Percentiles rank a stretch among this genome's conserved stretches.
These are phyloP conservation scores for Sphagnum magellanicum DNA, from an alignment of 228 moss, liverwort and hornwort genomes.

Conservation along the genomic window DNA sequence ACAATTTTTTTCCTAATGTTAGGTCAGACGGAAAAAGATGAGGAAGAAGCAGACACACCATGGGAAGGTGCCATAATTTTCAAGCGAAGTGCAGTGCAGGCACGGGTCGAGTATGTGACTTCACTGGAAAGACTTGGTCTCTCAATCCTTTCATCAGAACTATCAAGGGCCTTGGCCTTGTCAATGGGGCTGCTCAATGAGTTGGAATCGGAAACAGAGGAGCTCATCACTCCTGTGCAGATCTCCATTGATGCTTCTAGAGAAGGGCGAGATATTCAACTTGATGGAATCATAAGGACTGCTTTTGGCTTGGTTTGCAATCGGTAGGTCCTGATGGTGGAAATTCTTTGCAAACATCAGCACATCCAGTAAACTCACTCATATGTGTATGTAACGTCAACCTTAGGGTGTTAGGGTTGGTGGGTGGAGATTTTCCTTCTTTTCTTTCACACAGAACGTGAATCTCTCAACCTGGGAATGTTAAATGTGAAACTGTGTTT, in stretches of 20 bases:
- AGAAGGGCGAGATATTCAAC: conserved; percentile 60
- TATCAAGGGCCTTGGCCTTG: conserved; percentile 38
- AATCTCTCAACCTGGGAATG: not conserved
- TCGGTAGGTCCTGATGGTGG: conserved; percentile 35
- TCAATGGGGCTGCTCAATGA: conserved; percentile 47
- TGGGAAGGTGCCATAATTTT: conserved; percentile 82
- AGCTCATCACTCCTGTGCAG: conserved; percentile 51
- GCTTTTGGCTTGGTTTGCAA: conserved; percentile 72
- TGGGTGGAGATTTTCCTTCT: too few species aligned
- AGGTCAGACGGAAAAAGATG: conserved; percentile 28
- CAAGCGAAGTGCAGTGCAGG: conserved; percentile 53
- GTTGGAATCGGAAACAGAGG: conserved; percentile 15
- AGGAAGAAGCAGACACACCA: conserved; percentile 39
- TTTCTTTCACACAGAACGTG: not conserved
- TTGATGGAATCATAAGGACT: conserved; percentile 70
- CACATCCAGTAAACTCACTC: too few species aligned
- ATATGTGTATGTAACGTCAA: too few species aligned
- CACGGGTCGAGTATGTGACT: conserved; percentile 56
- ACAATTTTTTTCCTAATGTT: not conserved
- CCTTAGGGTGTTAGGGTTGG: too few species aligned
- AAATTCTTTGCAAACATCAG: too few species aligned
- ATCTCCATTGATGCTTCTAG: conserved; percentile 52
- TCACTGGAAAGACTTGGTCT: conserved; percentile 84
- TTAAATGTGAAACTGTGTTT: not conserved
- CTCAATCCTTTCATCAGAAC: conserved; percentile 58